Evolutionary conservation across 805 yeast species (phyloP).

Genomic region (Metschnikowia kofuensis): DNA sequence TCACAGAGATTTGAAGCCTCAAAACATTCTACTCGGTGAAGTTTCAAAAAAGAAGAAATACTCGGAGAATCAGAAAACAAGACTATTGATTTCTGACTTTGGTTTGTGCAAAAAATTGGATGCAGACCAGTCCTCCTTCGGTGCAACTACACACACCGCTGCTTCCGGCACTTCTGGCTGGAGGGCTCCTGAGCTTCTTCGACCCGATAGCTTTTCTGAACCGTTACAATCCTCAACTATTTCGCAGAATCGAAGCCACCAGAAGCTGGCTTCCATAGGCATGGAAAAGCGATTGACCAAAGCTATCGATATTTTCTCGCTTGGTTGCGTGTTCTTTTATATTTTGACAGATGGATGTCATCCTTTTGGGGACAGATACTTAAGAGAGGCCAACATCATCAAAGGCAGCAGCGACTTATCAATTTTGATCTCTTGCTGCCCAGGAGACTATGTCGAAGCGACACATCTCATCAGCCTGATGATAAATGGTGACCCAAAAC

Average conservation of each 20-base stretch:
- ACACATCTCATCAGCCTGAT: slow-evolving; percentile 66
- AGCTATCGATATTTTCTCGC: slow-evolving; percentile 88
- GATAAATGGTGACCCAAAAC: slow-evolving; percentile 64
- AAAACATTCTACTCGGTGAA: slow-evolving; percentile 81
- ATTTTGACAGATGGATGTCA: slow-evolving; percentile 80
- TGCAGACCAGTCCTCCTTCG: slow-evolving; percentile 86
- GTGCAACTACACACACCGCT: slow-evolving; percentile 88
- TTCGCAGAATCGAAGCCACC: slow-evolving; percentile 11
- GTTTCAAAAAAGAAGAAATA: slow-evolving; percentile 27
- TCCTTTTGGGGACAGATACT: slow-evolving; percentile 92
- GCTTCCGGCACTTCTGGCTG: slow-evolving; percentile 95
- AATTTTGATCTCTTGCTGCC: slow-evolving; percentile 41
- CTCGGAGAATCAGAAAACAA: slow-evolving; percentile 25
- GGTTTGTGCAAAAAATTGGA: slow-evolving; percentile 93
- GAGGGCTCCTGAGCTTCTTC: slow-evolving; percentile 91
- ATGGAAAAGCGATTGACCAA: slow-evolving; percentile 70
- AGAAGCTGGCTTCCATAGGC: slow-evolving; percentile 12
- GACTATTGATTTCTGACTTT: slow-evolving; percentile 89
- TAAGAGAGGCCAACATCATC: slow-evolving; percentile 85
- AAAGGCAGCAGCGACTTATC: slow-evolving; percentile 56
- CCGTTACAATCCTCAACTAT: slow-evolving; percentile 37
- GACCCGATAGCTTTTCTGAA: slow-evolving; percentile 35
- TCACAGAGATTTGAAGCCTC: slow-evolving; percentile 93
- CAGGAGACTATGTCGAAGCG: slow-evolving; percentile 57
- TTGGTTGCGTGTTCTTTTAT: slow-evolving; percentile 92